A percentile compares a stretch with the other conserved stretches of the same genome.
Evolutionary conservation across 2,329 filamentous ascomycete species (phyloP).

Genomic region (Lasiodiplodia hormozganensis): DNA sequence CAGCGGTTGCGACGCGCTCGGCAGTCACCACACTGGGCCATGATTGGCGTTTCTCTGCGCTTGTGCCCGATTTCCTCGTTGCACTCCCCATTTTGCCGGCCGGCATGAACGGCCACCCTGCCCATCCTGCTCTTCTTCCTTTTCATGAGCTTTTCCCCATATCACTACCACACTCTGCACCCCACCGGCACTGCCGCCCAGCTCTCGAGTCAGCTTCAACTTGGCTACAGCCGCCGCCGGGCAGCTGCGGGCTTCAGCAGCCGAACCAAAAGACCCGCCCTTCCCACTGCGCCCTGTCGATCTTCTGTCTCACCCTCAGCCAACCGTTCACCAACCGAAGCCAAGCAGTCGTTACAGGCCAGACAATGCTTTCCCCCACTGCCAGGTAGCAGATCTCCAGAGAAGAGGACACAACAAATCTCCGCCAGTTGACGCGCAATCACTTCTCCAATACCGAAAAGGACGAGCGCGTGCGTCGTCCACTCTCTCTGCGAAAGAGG

Average conservation of each 20-base stretch:
- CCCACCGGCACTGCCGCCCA: background rate
- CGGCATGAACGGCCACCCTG: background rate
- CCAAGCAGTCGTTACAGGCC: background rate
- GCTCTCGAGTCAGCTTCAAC: background rate
- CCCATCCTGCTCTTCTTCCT: background rate
- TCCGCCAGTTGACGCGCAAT: background rate
- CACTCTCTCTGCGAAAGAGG: too few species aligned
- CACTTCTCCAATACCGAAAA: background rate
- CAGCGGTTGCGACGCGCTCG: slow-evolving; percentile 23
- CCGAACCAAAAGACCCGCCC: background rate
- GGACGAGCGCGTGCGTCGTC: too few species aligned
- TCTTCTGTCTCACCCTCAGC: slow-evolving; percentile 16
- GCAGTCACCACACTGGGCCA: background rate
- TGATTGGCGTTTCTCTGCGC: background rate
- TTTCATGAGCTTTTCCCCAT: background rate
- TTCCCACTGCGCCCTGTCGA: slow-evolving; percentile 13
- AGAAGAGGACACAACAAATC: background rate
- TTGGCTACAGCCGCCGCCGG: background rate
- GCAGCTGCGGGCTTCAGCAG: background rate
- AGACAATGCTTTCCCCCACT: slow-evolving; percentile 1
- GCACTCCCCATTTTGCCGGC: background rate
- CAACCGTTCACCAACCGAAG: slow-evolving; percentile 15
- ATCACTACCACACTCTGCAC: background rate
- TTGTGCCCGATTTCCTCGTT: background rate
- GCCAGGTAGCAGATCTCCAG: slow-evolving; percentile 9